Conservation (phyloP, 768 basidiomycete species). For the Naganishia kalamii region DNA sequence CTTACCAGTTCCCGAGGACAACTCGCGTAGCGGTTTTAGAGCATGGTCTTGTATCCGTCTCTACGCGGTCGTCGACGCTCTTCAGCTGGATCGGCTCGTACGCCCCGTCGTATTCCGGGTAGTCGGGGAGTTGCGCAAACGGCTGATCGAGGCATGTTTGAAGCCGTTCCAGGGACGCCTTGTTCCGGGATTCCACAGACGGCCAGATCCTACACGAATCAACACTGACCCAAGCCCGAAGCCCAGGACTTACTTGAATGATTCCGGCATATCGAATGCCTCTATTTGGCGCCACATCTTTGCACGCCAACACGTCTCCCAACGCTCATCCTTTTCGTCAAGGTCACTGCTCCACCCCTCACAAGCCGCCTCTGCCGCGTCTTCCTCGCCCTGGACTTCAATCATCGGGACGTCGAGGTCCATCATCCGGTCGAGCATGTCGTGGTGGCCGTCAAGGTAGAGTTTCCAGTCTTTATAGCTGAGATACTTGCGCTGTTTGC, state of each 20-base stretch:
- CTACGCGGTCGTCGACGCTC: background rate
- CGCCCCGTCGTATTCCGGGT: slow-evolving; percentile 6
- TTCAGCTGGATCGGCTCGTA: background rate
- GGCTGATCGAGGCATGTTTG: slow-evolving; percentile 5
- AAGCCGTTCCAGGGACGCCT: slow-evolving; percentile 1
- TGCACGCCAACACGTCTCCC: slow-evolving; percentile 17
- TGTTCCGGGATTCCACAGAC: background rate
- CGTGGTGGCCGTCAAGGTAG: background rate
- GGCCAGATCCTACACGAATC: slow-evolving; percentile 9
- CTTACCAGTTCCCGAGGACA: slow-evolving; percentile 20
- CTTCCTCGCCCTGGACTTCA: background rate
- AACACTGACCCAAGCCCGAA: background rate
- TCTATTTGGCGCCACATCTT: slow-evolving; percentile 9
- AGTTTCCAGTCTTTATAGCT: background rate
- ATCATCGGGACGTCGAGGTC: background rate
- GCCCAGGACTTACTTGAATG: background rate
- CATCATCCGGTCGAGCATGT: slow-evolving; percentile 11
- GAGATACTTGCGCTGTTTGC: slow-evolving; percentile 5
- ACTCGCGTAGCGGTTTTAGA: slow-evolving; percentile 18
- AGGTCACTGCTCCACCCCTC: background rate
- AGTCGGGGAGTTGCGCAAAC: background rate
- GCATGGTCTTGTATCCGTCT: slow-evolving; percentile 15
- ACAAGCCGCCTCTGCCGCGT: background rate
- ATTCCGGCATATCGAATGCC: slow-evolving; percentile 1
- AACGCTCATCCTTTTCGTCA: background rate